Conservation (phyloP, 2,329 filamentous ascomycete genomes). For the Cladosporium sp. region DNA sequence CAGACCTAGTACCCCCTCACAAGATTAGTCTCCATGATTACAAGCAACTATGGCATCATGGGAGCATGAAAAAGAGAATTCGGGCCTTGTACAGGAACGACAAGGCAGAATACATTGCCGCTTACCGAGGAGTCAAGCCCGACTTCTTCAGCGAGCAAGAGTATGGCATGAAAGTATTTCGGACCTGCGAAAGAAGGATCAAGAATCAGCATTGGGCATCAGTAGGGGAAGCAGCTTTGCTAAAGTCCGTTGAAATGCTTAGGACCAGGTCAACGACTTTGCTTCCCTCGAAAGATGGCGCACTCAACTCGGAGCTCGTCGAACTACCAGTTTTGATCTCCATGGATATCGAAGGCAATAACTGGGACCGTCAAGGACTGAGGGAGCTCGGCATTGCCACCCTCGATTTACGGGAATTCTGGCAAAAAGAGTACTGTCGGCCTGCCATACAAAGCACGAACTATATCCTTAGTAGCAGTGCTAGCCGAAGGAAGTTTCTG, state of each 20-base stretch:
- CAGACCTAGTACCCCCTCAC: background rate
- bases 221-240: background rate
- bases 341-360: background rate
- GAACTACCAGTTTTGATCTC: background rate
- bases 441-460: background rate
- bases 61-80: background rate
- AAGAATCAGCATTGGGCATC: background rate
- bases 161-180: background rate
- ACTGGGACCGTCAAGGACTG: background rate
- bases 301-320: background rate
- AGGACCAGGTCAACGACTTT: background rate
- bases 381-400: background rate
- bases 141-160: background rate
- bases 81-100: background rate
- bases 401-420: background rate
- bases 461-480: background rate
- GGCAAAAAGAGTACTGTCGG: background rate
- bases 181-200: background rate
- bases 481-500: background rate
- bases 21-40: background rate
- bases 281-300: background rate
- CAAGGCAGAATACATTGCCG: background rate
- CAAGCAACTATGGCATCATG: background rate
- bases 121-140: background rate
- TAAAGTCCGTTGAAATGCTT: background rate